Evolutionary conservation across 305 asterid species (phyloP).

Genomic region (Striga hermonthica): DNA sequence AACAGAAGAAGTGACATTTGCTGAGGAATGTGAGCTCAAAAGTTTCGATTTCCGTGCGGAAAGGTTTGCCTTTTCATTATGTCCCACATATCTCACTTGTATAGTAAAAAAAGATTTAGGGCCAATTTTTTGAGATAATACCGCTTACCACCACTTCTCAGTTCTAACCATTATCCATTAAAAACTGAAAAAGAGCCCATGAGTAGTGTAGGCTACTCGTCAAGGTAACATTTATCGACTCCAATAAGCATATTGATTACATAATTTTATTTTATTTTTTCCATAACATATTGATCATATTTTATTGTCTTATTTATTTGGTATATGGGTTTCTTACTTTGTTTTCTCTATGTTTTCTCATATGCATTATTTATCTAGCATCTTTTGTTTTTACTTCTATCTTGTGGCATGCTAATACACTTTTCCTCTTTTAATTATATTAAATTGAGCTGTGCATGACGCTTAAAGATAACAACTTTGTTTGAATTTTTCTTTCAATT

Average conservation of each 20-base stretch:
- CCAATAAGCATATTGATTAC: not conserved
- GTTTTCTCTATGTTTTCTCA: too few species aligned
- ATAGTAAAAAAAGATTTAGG: conserved; percentile 7
- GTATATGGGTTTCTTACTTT: too few species aligned
- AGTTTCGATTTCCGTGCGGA: conserved; percentile 74
- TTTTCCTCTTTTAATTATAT: not conserved
- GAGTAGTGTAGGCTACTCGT: not conserved
- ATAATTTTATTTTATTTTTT: not conserved
- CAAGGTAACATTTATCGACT: not conserved
- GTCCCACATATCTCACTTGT: not conserved
- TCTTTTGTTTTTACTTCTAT: too few species aligned
- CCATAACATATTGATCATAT: not conserved
- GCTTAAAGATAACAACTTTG: conserved; percentile 6
- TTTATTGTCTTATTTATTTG: too few species aligned
- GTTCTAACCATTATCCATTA: too few species aligned
- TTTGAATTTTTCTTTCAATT: conserved; percentile 5
- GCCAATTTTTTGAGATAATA: conserved; percentile 12
- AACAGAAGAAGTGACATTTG: conserved; percentile 78
- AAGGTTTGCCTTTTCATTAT: conserved; percentile 51
- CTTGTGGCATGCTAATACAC: not conserved
- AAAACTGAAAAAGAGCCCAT: too few species aligned
- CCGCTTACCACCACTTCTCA: too few species aligned
- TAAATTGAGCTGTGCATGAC: not conserved
- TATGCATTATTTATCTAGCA: too few species aligned
- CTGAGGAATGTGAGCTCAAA: conserved; percentile 76